Percentiles rank a stretch among this genome's conserved stretches.
Evolutionary conservation across 2,329 filamentous ascomycete species (phyloP).

Genomic region (Cryphonectria nitschkei): DNA sequence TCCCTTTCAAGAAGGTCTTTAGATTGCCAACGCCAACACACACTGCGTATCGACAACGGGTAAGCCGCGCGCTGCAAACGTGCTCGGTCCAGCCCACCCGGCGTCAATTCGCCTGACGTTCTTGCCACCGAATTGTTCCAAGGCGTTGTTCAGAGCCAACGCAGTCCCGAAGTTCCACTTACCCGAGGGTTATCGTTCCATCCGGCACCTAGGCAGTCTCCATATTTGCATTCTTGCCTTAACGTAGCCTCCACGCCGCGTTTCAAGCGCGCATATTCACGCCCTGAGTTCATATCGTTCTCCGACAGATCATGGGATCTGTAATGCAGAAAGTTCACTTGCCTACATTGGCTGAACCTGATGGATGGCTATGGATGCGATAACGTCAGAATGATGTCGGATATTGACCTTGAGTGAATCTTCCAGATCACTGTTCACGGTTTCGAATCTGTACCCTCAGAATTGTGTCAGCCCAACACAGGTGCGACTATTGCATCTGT

Average conservation of each 20-base stretch:
- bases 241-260: not conserved
- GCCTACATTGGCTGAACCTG: not conserved
- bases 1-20: conserved; percentile 9
- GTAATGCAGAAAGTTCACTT: not conserved
- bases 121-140: not conserved
- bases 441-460: not conserved
- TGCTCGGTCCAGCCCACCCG: not conserved
- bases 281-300: conserved; percentile 1
- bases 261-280: conserved; percentile 12
- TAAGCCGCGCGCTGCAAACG: not conserved
- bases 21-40: not conserved
- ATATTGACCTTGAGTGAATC: not conserved
- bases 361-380: not conserved
- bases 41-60: not conserved
- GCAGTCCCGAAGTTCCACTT: not conserved
- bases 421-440: not conserved
- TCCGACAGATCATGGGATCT: not conserved
- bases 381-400: not conserved
- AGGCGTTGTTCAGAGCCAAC: not conserved
- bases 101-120: not conserved
- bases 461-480: not conserved
- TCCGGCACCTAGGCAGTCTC: not conserved
- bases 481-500: not conserved
- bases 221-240: not conserved
- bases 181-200: not conserved